Percentiles rank a stretch among this genome's conserved stretches.
Conservation (phyloP, 225 moss, liverwort and hornwort genomes). For the Sphagnum tenellum region DNA sequence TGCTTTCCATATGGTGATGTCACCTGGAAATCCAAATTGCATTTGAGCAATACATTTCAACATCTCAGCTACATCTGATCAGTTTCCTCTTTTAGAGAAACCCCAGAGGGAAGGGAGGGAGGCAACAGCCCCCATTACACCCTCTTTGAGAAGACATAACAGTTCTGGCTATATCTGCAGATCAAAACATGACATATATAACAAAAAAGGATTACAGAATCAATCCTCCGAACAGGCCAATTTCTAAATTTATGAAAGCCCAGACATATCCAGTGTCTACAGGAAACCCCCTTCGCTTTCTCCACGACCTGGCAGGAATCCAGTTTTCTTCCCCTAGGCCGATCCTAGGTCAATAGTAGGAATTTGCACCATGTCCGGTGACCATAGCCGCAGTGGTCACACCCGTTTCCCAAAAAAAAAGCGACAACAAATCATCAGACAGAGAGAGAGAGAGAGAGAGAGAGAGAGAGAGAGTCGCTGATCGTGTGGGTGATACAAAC, state of each 20-base stretch:
- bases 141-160: background rate
- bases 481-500: conserved; percentile 14
- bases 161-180: background rate
- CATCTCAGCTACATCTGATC: too few species aligned
- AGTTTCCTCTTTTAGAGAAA: too few species aligned
- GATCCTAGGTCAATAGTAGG: background rate
- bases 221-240: too few species aligned
- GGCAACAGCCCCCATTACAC: too few species aligned
- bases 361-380: background rate
- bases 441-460: background rate
- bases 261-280: too few species aligned
- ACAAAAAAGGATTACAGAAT: too few species aligned
- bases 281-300: too few species aligned
- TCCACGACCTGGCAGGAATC: too few species aligned
- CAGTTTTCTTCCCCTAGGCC: too few species aligned
- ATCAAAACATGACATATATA: background rate
- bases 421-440: background rate
- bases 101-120: too few species aligned
- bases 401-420: background rate
- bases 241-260: too few species aligned
- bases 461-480: background rate
- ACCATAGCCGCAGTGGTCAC: background rate
- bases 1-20: conserved; percentile 73
- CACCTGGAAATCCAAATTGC: conserved; percentile 35
- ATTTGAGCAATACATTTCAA: too few species aligned